Evolutionary conservation across 768 basidiomycete genomes (phyloP).

Genomic region (Boletus sp.): DNA sequence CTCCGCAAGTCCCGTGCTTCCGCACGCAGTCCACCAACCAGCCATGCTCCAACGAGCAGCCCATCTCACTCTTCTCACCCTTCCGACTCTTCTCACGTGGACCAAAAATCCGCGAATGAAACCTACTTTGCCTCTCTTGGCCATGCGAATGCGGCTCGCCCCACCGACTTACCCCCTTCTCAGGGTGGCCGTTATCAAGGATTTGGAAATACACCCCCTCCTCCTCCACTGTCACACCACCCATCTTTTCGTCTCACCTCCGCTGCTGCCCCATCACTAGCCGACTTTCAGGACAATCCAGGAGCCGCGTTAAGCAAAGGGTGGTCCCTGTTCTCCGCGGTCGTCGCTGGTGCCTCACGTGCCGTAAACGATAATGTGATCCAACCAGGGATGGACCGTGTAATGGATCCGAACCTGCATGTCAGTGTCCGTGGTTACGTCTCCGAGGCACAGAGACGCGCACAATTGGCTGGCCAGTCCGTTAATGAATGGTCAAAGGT

Average conservation of each 20-base stretch:
- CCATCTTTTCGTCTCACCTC: slow-evolving; percentile 76
- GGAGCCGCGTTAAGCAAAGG: slow-evolving; percentile 84
- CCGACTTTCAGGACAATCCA: slow-evolving; percentile 86
- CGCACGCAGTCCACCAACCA: slow-evolving; percentile 49
- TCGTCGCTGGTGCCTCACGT: slow-evolving; percentile 73
- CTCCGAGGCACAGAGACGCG: slow-evolving; percentile 61
- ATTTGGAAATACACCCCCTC: slow-evolving; percentile 83
- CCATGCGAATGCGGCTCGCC: slow-evolving; percentile 71
- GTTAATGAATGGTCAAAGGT: slow-evolving; percentile 77
- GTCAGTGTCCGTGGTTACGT: slow-evolving; percentile 72
- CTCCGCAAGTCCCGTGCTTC: slow-evolving; percentile 85
- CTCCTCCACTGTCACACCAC: slow-evolving; percentile 49
- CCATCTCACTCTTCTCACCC: slow-evolving; percentile 40
- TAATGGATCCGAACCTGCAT: slow-evolving; percentile 77
- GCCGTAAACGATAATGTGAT: slow-evolving; percentile 84
- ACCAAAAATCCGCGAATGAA: slow-evolving; percentile 83
- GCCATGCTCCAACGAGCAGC: slow-evolving; percentile 50
- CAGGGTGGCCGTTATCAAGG: slow-evolving; percentile 94
- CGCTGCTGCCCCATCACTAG: slow-evolving; percentile 69
- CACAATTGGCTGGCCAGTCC: slow-evolving; percentile 54
- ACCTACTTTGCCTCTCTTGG: slow-evolving; percentile 83
- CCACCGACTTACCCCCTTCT: slow-evolving; percentile 80
- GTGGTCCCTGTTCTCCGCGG: slow-evolving; percentile 92
- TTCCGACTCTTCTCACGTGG: slow-evolving; percentile 38
- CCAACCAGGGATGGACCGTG: slow-evolving; percentile 82